These are phyloP conservation scores for Sideroxylon spinosum DNA, from an alignment of 179 eudicot species.

Conservation along the genomic window DNA sequence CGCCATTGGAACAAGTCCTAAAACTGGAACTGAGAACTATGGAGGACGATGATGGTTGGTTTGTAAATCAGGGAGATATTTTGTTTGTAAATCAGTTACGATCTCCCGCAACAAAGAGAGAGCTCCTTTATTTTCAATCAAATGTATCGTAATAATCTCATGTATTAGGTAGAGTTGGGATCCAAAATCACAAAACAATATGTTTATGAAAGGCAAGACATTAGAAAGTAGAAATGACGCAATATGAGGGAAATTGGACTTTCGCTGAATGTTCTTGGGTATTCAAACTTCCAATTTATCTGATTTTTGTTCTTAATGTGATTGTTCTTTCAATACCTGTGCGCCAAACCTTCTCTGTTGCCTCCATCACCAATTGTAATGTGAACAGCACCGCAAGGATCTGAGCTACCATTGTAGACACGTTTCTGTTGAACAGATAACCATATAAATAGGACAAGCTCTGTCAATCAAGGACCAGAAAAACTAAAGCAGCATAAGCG, in stretches of 20 bases:
- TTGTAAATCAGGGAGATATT: neutral
- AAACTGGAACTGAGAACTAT: neutral
- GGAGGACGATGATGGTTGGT: neutral
- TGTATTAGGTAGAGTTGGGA: neutral
- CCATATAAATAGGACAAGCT: slow-evolving; percentile 5
- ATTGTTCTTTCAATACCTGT: slow-evolving; percentile 32
- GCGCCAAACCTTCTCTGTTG: slow-evolving; percentile 86
- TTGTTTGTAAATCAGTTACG: neutral
- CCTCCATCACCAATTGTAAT: slow-evolving; percentile 98
- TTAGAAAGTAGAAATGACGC: neutral
- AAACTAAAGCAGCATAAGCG: slow-evolving; percentile 16
- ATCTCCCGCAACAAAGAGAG: neutral
- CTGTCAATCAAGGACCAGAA: neutral
- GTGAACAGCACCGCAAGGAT: slow-evolving; percentile 89
- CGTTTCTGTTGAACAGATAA: slow-evolving; percentile 51
- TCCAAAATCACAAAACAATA: neutral
- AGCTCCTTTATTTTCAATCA: neutral
- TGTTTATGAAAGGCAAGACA: neutral
- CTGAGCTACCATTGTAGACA: slow-evolving; percentile 54
- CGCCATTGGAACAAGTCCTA: neutral
- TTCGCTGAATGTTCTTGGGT: too few relatives aligned
- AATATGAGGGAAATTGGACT: neutral
- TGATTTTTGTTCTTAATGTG: neutral
- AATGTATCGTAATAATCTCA: slow-evolving; percentile 3
- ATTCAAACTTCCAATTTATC: neutral